These are phyloP conservation scores for Oryza officinalis DNA, from an alignment of 176 grass and related monocot genomes.

Conservation along the genomic window DNA sequence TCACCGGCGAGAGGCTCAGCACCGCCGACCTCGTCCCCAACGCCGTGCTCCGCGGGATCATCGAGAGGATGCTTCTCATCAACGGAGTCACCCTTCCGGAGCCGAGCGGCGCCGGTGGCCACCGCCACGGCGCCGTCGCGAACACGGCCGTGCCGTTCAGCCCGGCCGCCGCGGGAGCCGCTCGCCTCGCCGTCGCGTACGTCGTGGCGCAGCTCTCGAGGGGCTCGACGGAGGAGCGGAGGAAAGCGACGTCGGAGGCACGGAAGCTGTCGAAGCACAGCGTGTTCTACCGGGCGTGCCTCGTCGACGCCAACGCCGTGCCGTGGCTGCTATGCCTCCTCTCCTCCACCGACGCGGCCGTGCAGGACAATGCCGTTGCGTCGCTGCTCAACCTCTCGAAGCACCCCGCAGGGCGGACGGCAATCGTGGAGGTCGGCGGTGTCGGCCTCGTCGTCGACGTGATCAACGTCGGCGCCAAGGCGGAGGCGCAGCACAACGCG, in stretches of 20 bases:
- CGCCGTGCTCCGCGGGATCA: conserved; percentile 47
- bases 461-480: conserved; percentile 53
- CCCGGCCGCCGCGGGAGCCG: conserved; percentile 40
- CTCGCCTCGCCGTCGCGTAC: conserved; percentile 43
- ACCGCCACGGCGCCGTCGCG: conserved; percentile 33
- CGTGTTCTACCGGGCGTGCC: conserved; percentile 59
- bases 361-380: conserved; percentile 74
- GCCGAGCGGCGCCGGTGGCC: conserved; percentile 18
- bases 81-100: conserved; percentile 54
- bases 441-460: conserved; percentile 73
- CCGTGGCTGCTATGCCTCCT: conserved; percentile 75
- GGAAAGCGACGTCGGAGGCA: conserved; percentile 71
- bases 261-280: conserved; percentile 71
- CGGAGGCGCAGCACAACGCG: conserved; percentile 71
- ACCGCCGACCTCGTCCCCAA: conserved; percentile 68
- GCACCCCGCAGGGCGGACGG: conserved; percentile 55
- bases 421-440: conserved; percentile 61
- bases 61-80: conserved; percentile 50
- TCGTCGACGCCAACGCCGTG: conserved; percentile 67
- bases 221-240: conserved; percentile 46
- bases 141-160: conserved; percentile 30
- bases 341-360: conserved; percentile 54
- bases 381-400: conserved; percentile 73
- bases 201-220: conserved; percentile 48
- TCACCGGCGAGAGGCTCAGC: conserved; percentile 70